Evolutionary conservation across 2,329 filamentous ascomycete genomes (phyloP).

Genomic region (Colletotrichum sp.): DNA sequence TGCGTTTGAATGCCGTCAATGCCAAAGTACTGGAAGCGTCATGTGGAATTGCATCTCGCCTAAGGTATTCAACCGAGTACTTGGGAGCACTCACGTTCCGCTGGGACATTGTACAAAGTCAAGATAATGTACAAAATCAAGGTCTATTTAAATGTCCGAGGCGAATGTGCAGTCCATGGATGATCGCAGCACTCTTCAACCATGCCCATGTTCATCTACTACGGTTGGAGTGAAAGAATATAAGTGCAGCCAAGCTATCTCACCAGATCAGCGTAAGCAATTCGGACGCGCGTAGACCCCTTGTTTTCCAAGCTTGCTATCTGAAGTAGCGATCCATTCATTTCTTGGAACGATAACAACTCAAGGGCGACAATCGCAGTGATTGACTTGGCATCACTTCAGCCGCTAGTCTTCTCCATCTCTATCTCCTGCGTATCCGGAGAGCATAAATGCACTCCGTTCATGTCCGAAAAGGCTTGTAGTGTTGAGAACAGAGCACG

Average conservation of each 20-base stretch:
- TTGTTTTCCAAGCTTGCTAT: background rate
- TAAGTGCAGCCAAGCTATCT: background rate
- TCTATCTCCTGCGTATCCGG: background rate
- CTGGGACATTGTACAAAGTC: background rate
- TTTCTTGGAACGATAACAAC: background rate
- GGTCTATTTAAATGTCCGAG: background rate
- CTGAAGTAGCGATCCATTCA: background rate
- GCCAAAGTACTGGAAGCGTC: background rate
- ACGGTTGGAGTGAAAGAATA: background rate
- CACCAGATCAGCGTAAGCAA: background rate
- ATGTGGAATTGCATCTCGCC: background rate
- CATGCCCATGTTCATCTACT: background rate
- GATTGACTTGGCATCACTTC: background rate
- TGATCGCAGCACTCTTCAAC: background rate
- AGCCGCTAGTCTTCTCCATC: background rate
- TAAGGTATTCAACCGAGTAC: no score
- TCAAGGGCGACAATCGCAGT: background rate
- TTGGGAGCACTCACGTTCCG: background rate
- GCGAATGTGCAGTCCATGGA: background rate
- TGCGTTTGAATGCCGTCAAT: background rate
- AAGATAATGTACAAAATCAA: background rate
- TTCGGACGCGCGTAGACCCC: no score
- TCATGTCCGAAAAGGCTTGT: background rate
- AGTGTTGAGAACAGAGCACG: background rate
- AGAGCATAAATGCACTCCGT: accelerated